Evolutionary conservation across 768 basidiomycete species (phyloP), one percentile per base, ranked within the genome.

Genomic region (Mycena vitilis): DNA sequence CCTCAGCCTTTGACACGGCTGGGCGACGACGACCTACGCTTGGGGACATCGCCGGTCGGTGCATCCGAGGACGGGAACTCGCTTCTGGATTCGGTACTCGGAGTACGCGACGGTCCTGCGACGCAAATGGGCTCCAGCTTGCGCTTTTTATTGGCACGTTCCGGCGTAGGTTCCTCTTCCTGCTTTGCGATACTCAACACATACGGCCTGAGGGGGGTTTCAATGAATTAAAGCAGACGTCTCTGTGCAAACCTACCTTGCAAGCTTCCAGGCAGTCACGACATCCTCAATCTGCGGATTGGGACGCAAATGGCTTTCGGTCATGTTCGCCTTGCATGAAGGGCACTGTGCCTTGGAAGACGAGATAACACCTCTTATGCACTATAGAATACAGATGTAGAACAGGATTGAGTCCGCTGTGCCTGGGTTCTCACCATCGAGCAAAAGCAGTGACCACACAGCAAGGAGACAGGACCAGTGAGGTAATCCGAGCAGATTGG

Each of bases 401-500:
- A 34, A 12, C 20, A 44, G 13, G 30, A 55, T 49, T 15, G 55
- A 64, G 22, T 40, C 23, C 3, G n/a, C 13, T 42, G 44, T 55
- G 15, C 34, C 18, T 38, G 25, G 3, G 2, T 48, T 75, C 89
- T 72, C 70, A 93, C 92, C 73, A 86, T 75, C 16, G 92, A 93
- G 79, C 94, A 95, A 75, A 95, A 95, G 55, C 88, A 90, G 73
- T 95, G 94, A 1, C 93, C 94, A 74, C 94, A 95, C 7, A 77
- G 77, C 5, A 95, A 84, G 4, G 87, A 88, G 34, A 95, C 89
- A 6, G 94, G 94, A 0, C 85, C 93, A 59, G 86, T 86, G 73
- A 88, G 92, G 40, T 90, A 82, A 66, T 94, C 92, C 45, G 89
- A 83, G 75, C 94, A 95, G 62, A 95, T 94, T 34, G 85, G 84